Base-by-base conservation (phyloP, 805 yeast species). In the Suhomyces sp. region DNA sequence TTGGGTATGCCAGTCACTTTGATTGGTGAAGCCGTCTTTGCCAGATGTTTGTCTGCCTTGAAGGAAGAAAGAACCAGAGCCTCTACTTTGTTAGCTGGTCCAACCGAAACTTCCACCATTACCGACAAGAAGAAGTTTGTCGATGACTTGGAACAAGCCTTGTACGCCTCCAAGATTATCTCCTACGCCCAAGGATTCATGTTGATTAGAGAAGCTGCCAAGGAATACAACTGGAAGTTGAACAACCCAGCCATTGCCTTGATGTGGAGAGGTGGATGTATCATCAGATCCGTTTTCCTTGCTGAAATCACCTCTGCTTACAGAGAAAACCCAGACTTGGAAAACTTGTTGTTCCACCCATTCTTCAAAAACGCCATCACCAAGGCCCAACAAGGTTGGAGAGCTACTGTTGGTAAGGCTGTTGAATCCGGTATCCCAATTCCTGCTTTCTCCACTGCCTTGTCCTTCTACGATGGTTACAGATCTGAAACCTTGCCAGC, bases 181-280 rank as follows among this genome's bases (percentile, higher is more conserved):
- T 94, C 98, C 42, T 93, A 93, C 76, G 96, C 98, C 64, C 99
- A 93, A 83, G 99, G 99, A 75, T 93, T 93, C 89, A 94, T 93
- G 97, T 84, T 93, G 73, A 91, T 93, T 79, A 90, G 96, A 76
- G 97, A 93, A 78, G 98, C 98, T 65, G 98, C 97, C 63, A 87
- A 84, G 78, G 96, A 90, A 75, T 93, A 90, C 84, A 86, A 86
- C 70, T 93, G 99, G 99, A 86, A 89, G 77, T 83, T 93, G 73
- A 94, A 93, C 87, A 88, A 90, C 86, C 97, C 98, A 66, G 94
- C 96, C 56, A 94, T 94, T 67, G 98, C 98, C 65, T 84, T 94
- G 69, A 93, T 93, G 98, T 93, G 99, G 99, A 87, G 99, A 85
- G 99, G 99, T 81, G 99, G 99, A 67, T 93, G 99, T 84, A 93